These are phyloP conservation scores for Theileria parva DNA, from an alignment of 169 alveolate genomes.

Conservation along the genomic window DNA sequence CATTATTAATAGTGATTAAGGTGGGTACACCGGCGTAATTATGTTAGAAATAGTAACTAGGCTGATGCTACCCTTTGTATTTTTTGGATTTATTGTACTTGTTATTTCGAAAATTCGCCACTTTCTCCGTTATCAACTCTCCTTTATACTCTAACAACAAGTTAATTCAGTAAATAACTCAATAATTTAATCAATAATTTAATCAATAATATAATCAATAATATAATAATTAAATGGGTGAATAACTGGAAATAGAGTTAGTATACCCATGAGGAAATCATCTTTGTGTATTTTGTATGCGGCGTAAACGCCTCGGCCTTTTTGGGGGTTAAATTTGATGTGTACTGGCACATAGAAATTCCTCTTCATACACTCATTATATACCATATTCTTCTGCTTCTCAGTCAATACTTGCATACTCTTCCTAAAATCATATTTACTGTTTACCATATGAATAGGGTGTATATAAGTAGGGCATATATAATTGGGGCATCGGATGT, in stretches of 20 bases:
- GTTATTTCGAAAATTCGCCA: slow-evolving; percentile 75
- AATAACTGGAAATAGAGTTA: too few species aligned
- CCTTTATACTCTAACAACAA: slow-evolving; percentile 86
- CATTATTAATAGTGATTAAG: too few species aligned
- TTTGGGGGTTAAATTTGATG: slow-evolving; percentile 36
- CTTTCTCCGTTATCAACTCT: slow-evolving; percentile 78
- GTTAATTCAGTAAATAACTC: too few species aligned
- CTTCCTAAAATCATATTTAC: slow-evolving; percentile 5
- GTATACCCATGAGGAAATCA: slow-evolving; percentile 76
- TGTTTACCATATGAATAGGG: background rate
- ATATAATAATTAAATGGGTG: background rate
- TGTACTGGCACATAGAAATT: slow-evolving; percentile 52
- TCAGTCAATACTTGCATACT: slow-evolving; percentile 40
- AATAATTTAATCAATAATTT: too few species aligned
- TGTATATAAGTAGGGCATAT: too few species aligned
- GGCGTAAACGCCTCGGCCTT: slow-evolving; percentile 86
- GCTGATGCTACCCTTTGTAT: slow-evolving; percentile 27
- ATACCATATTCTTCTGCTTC: slow-evolving; percentile 44
- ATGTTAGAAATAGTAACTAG: too few species aligned
- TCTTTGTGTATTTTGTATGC: slow-evolving; percentile 80
- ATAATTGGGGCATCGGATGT: too few species aligned
- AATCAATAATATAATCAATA: too few species aligned
- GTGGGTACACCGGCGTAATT: too few species aligned
- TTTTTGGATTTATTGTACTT: slow-evolving; percentile 63
- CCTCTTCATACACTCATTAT: slow-evolving; percentile 34